Percentiles rank a stretch among this genome's conserved stretches.
Conservation (phyloP, 371 early-diverging fungal species). For the Mortierella sp. region DNA sequence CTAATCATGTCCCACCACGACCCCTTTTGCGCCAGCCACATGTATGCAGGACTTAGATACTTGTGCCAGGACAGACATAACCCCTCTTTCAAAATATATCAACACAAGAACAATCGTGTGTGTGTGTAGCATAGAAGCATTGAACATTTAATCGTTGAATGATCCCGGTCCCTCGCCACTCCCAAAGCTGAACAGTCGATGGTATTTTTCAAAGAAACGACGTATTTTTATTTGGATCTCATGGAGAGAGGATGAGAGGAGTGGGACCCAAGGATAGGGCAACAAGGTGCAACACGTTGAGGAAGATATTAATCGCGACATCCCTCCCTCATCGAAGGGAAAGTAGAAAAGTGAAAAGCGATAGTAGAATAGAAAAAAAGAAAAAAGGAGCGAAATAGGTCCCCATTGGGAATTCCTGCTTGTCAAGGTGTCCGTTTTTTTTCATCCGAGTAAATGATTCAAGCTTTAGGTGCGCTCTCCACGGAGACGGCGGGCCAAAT, state of each 20-base stretch:
- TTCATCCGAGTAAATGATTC: not conserved
- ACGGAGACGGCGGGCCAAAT: conserved; percentile 96
- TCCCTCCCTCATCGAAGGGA: not conserved
- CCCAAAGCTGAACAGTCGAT: not conserved
- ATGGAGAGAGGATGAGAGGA: not conserved
- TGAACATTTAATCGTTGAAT: not conserved
- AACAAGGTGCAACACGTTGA: not conserved
- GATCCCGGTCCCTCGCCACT: not conserved
- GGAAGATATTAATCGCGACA: not conserved
- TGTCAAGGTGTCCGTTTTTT: not conserved
- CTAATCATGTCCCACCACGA: not conserved
- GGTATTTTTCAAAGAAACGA: not conserved
- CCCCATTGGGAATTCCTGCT: not conserved
- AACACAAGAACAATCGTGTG: too few species aligned
- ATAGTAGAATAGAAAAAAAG: not conserved
- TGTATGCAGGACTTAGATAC: not conserved
- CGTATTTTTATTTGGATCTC: not conserved
- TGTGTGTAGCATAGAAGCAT: not conserved
- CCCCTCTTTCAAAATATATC: not conserved
- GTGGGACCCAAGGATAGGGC: not conserved
- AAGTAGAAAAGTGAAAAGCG: not conserved
- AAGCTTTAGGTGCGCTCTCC: conserved; percentile 85
- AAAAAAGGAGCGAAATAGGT: not conserved
- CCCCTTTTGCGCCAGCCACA: not conserved
- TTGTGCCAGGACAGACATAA: not conserved